Base-by-base conservation (phyloP, 2,329 filamentous ascomycete genomes). In the Mariannaea sp. region DNA sequence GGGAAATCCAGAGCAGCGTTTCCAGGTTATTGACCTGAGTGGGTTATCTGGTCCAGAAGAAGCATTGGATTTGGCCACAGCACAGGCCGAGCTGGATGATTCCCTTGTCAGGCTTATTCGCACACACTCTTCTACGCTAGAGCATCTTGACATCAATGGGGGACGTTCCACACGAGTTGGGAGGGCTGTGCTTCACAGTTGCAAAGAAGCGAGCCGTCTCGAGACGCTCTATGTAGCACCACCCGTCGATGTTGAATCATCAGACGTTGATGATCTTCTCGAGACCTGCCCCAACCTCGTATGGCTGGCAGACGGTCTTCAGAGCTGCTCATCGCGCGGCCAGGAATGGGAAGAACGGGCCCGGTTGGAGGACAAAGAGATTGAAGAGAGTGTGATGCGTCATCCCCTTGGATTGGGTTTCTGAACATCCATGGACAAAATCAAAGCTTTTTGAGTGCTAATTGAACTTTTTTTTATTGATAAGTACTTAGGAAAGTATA, bases 251-350 rank as follows among this genome's bases (percentile, higher is more conserved):
- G 7, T 46, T 0, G 3, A 36, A 13, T 7, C 30, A 2, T 26
- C 38, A 1, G 58, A 53, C 1, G 1, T 60, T 1, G 32, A 52
- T 1, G 13, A 20, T n/a, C 48, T 60, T 0, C 17, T 56, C 7
- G 19, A 49, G 1, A 10, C 48, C 0, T 60, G 58, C 5, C 51
- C 55, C 6, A 30, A 26, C n/a, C 58, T 60, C 13, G 16, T 2
- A 4, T 17, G 44, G 13, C 6, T 50, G 1, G 3, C 46, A 8
- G 7, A 19, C 4, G 2, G 7, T 5, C 16, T 55, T 13, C 1
- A 27, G n/a, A 5, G 13, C n/a, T 9, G 16, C 5, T 44, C 55
- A 9, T 10, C 24, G 2, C 29, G 29, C 14, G 17, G 6, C 10
- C 4, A n/a, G 7, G 27, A 32, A n/a, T 57, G 55, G 55, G 36